Conservation (phyloP, 306 rosid species). For the Lablab purpureus region DNA sequence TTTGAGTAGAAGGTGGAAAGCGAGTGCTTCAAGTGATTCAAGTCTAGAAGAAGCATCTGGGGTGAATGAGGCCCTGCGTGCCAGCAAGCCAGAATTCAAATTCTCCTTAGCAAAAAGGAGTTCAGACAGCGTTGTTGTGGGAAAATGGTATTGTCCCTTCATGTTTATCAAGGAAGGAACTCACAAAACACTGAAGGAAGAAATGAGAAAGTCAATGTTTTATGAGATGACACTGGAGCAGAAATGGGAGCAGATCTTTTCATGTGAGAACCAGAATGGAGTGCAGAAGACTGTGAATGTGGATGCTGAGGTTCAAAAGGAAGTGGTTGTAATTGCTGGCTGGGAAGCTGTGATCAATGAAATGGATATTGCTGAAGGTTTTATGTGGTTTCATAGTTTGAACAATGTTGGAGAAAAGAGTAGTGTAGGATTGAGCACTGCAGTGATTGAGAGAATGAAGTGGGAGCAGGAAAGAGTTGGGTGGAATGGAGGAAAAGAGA, state of each 20-base stretch:
- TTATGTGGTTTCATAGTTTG: conserved; percentile 60
- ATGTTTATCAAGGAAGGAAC: conserved; percentile 67
- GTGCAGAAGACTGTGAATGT: conserved; percentile 46
- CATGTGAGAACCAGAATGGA: conserved; percentile 29
- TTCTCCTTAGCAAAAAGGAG: conserved; percentile 22
- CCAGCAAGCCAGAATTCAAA: conserved; percentile 50
- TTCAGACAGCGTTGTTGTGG: conserved; percentile 59
- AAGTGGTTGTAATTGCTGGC: conserved; percentile 52
- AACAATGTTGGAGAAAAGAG: conserved; percentile 52
- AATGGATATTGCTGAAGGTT: conserved; percentile 37
- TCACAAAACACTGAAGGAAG: conserved; percentile 52
- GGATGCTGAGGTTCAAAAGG: conserved; percentile 58
- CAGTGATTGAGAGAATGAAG: conserved; percentile 69
- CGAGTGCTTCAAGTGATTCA: conserved; percentile 42
- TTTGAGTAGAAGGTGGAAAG: conserved; percentile 60
- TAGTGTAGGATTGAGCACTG: conserved; percentile 61
- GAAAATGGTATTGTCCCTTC: conserved; percentile 83
- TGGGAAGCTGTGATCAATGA: conserved; percentile 43
- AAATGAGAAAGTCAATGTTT: conserved; percentile 57
- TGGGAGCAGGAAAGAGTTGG: conserved; percentile 56
- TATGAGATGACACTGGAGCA: conserved; percentile 78
- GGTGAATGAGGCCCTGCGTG: conserved; percentile 51
- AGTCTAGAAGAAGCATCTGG: conserved; percentile 63
- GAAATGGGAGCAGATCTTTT: conserved; percentile 64
- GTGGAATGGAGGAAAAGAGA: conserved; percentile 52